Evolutionary conservation across 2,329 filamentous ascomycete genomes (phyloP).

Genomic region (Clonostachys rosea): DNA sequence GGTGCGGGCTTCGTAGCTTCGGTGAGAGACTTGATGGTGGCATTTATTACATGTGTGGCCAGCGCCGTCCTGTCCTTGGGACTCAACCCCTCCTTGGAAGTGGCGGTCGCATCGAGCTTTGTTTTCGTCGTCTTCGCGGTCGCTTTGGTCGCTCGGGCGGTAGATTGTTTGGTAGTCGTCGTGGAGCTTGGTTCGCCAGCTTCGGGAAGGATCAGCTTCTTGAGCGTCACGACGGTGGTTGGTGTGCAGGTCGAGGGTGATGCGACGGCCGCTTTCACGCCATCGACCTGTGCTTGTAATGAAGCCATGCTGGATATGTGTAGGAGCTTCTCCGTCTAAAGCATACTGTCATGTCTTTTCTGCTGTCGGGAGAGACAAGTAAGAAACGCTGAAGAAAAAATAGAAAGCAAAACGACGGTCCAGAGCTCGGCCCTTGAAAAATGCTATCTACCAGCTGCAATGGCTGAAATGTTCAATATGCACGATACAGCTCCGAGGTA

Average conservation of each 20-base stretch:
- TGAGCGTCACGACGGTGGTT: conserved; percentile 38
- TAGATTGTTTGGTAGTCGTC: conserved; percentile 1
- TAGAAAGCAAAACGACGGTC: neutral
- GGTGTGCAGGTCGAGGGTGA: conserved; percentile 49
- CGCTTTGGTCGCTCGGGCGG: conserved; percentile 15
- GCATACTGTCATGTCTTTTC: no score
- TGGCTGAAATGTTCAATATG: neutral
- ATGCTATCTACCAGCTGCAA: neutral
- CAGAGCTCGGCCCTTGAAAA: neutral
- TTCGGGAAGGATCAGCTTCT: conserved; percentile 36
- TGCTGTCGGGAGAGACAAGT: no score
- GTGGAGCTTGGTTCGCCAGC: conserved; percentile 2
- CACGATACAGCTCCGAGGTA: neutral
- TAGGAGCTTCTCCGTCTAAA: neutral
- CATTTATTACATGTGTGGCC: conserved; percentile 71
- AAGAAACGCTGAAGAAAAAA: neutral
- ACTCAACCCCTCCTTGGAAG: conserved; percentile 11
- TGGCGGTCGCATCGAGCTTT: conserved; percentile 4
- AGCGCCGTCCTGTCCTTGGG: conserved; percentile 57
- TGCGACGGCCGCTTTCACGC: conserved; percentile 49
- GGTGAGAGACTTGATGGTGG: conserved; percentile 62
- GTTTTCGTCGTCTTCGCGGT: conserved; percentile 17
- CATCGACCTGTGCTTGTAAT: conserved; percentile 35
- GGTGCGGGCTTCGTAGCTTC: conserved; percentile 54
- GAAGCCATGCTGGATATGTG: conserved; percentile 33